phyloP scores from a whole-genome alignment of 768 basidiomycete species.

The Daedaleopsis nitida region DNA sequence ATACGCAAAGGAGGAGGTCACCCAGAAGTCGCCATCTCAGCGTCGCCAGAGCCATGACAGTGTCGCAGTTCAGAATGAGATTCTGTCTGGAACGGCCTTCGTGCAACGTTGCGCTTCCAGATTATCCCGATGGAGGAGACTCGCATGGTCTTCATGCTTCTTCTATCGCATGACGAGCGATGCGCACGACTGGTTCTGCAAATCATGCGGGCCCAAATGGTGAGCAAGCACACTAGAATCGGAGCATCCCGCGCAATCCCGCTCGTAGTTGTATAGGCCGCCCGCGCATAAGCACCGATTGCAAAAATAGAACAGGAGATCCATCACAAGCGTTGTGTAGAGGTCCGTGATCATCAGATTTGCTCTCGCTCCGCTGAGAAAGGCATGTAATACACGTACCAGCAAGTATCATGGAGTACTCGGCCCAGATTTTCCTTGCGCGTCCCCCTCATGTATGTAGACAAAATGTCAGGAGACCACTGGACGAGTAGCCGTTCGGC shows the following conservation, averaged over 20 bases:
- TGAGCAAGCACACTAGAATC: not conserved
- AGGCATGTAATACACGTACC: no score
- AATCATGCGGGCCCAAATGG: not conserved
- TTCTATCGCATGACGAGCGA: not conserved
- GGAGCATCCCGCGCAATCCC: no score
- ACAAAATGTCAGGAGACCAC: no score
- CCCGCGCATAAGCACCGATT: constrained; percentile 2
- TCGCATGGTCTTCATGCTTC: constrained; percentile 14
- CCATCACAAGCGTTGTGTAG: not conserved
- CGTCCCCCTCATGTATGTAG: no score
- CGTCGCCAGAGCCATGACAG: no score
- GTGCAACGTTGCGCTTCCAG: not conserved
- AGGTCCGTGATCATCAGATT: no score
- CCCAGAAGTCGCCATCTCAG: no score
- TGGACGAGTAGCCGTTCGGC: no score
- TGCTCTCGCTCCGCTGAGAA: no score
- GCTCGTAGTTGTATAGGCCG: no score
- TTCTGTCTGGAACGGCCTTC: constrained; percentile 1
- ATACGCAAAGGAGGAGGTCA: not conserved
- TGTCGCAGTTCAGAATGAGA: not conserved
- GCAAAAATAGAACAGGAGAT: constrained; percentile 9
- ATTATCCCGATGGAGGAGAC: constrained; percentile 3
- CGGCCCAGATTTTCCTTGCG: no score
- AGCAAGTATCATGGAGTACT: no score
- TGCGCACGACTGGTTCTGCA: not conserved